Base-by-base conservation (phyloP, 1,284 basidiomycete genomes). In the Volvariella volvacea region DNA sequence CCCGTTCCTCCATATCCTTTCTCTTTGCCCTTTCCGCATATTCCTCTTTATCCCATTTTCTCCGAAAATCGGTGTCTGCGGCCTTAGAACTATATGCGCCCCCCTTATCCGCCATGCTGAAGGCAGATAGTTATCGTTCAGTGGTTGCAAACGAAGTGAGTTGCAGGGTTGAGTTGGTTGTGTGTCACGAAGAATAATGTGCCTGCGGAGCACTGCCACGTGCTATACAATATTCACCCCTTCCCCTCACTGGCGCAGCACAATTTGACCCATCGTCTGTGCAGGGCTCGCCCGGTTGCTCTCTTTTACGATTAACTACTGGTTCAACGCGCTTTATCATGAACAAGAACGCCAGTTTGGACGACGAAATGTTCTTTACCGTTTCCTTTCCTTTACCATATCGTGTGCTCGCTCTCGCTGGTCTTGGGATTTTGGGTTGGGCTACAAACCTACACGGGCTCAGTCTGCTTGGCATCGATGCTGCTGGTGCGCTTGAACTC, bases 391-490 rank as follows among this genome's bases (percentile, higher is more conserved):
- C 90, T 6, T 71, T 92, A 3, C 89, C 90, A 3, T 89, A 90
- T 61, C 82, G 90, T 48, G 85, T 88, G 22, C 73, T 91, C 46
- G 74, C 78, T 52, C 73, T 93, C 45, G 64, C 79, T 47, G 82
- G 83, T 21, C 53, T 87, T 41, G 86, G 87, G 28, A 72, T 89
- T 46, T 59, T 90, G 7, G 79, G 80, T 45, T 92, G 88, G 88
- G 91, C 90, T 0, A 78, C 83, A 28, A 96, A 96, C 63, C 67
- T 96, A 4, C 92, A 96, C 62, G 78, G 87, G 39, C 76, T 96
- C 32, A 70, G 83, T 51, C 50, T 72, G 3, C 67, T 86, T n/a
- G 83, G 85, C 12, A 67, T 96, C 34, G 90, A 96, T 61, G 80
- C 78, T 1, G 69, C 76, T 7, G 65, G 71, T 53, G 80, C 80